Conservation (phyloP, 768 basidiomycete species). For the Lactifluus volemus region DNA sequence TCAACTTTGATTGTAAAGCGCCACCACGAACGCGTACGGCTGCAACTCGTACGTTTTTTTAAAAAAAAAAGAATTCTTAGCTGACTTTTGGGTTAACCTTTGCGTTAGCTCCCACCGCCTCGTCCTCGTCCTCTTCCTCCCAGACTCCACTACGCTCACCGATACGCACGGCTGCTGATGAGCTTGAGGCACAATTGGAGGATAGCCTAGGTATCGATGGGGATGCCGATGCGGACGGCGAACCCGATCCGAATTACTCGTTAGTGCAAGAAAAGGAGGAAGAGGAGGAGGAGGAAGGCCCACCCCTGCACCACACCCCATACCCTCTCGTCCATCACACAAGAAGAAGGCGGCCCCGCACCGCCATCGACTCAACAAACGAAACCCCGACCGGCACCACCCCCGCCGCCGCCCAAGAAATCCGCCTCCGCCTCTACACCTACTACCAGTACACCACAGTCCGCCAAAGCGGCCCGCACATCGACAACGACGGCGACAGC, state of each 20-base stretch:
- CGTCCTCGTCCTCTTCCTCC: neutral
- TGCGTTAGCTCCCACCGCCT: neutral
- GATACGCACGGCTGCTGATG: slow-evolving; percentile 16
- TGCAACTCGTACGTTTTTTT: slow-evolving; percentile 12
- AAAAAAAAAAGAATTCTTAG: neutral
- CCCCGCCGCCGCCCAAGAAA: slow-evolving; percentile 11
- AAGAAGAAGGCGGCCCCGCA: neutral
- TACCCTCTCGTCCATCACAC: neutral
- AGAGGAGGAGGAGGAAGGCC: neutral
- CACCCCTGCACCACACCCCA: neutral
- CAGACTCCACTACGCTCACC: slow-evolving; percentile 7
- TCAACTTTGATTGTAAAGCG: slow-evolving; percentile 6
- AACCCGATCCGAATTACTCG: slow-evolving; percentile 26
- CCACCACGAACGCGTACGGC: slow-evolving; percentile 9
- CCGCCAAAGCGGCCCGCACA: slow-evolving; percentile 13
- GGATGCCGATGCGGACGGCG: slow-evolving; percentile 28
- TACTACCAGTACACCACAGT: slow-evolving; percentile 7
- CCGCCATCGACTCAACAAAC: neutral
- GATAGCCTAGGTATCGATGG: slow-evolving; percentile 11
- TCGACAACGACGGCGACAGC: neutral
- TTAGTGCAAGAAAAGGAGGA: neutral
- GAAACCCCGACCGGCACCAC: neutral
- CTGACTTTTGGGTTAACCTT: neutral
- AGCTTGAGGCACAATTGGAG: slow-evolving; percentile 24
- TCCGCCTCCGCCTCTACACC: slow-evolving; percentile 17